Evolutionary conservation across 176 grass and related monocot genomes (phyloP).

Genomic region (Zea luxurians): DNA sequence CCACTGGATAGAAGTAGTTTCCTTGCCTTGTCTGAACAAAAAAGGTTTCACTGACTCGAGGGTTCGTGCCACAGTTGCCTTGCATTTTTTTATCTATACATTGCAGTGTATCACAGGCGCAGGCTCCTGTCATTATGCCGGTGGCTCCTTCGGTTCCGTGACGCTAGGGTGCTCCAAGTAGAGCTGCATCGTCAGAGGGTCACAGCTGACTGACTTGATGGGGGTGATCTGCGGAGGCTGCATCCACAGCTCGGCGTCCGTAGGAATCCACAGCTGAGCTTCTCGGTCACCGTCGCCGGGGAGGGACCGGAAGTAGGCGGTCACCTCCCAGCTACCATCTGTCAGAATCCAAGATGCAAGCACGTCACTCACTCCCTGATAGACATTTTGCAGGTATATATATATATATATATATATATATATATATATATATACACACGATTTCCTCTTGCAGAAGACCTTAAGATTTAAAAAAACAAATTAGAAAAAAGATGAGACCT

Average conservation of each 20-base stretch:
- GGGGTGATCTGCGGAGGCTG: slow-evolving; percentile 73
- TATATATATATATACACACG: too few species aligned
- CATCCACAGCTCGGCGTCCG: slow-evolving; percentile 83
- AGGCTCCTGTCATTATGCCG: not conserved
- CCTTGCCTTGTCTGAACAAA: too few species aligned
- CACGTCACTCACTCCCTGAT: not conserved
- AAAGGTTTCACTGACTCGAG: too few species aligned
- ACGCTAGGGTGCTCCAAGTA: slow-evolving; percentile 78
- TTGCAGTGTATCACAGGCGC: not conserved
- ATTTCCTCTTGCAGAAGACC: not conserved
- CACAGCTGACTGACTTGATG: slow-evolving; percentile 79
- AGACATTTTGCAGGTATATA: not conserved
- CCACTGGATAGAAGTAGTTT: too few species aligned
- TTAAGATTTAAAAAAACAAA: not conserved
- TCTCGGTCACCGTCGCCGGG: slow-evolving; percentile 33
- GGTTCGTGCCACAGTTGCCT: too few species aligned
- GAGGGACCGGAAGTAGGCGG: slow-evolving; percentile 71
- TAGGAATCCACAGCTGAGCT: slow-evolving; percentile 71
- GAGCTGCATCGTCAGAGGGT: slow-evolving; percentile 86
- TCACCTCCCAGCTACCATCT: slow-evolving; percentile 89
- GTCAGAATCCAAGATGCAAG: slow-evolving; percentile 28
- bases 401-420: too few species aligned
- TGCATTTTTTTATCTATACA: too few species aligned
- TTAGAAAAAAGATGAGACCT: slow-evolving; percentile 31
- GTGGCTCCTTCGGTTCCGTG: slow-evolving; percentile 47